Conservation (phyloP, 495 filamentous ascomycete species). For the Lasiosphaeriaceae sp. region DNA sequence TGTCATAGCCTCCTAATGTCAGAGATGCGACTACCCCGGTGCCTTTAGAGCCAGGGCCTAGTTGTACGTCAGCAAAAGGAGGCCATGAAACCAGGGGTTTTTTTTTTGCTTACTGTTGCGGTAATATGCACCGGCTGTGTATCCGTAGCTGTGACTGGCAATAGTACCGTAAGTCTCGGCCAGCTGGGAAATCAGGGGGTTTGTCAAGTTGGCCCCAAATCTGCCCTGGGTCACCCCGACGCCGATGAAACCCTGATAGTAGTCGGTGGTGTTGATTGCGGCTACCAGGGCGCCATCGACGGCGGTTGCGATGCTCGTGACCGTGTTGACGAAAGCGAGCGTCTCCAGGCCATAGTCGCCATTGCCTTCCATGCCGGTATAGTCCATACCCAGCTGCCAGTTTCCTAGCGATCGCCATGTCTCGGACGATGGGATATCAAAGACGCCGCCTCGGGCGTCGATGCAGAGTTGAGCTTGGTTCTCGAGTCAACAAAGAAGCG, state of each 20-base stretch:
- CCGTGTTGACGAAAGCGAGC: slow-evolving; percentile 40
- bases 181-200: slow-evolving; percentile 38
- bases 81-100: background rate
- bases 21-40: slow-evolving; percentile 48
- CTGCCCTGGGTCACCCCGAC: slow-evolving; percentile 45
- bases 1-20: slow-evolving; percentile 62
- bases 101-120: slow-evolving; percentile 32
- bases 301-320: slow-evolving; percentile 36
- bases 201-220: slow-evolving; percentile 35
- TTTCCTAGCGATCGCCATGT: slow-evolving; percentile 54
- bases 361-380: slow-evolving; percentile 48
- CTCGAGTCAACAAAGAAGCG: slow-evolving; percentile 20
- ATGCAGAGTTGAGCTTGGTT: slow-evolving; percentile 36
- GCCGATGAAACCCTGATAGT: slow-evolving; percentile 57
- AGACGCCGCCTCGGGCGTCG: slow-evolving; percentile 50
- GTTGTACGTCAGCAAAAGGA: slow-evolving; percentile 25
- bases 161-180: slow-evolving; percentile 49
- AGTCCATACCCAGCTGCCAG: slow-evolving; percentile 52
- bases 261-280: slow-evolving; percentile 51
- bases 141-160: slow-evolving; percentile 62
- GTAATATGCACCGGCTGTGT: slow-evolving; percentile 64
- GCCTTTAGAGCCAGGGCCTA: slow-evolving; percentile 28
- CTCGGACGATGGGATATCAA: slow-evolving; percentile 45
- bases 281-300: slow-evolving; percentile 49
- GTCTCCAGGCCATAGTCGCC: slow-evolving; percentile 60